Base-by-base conservation (phyloP, 192 early-diverging fungal species). In the Backusella tarrabulga region DNA sequence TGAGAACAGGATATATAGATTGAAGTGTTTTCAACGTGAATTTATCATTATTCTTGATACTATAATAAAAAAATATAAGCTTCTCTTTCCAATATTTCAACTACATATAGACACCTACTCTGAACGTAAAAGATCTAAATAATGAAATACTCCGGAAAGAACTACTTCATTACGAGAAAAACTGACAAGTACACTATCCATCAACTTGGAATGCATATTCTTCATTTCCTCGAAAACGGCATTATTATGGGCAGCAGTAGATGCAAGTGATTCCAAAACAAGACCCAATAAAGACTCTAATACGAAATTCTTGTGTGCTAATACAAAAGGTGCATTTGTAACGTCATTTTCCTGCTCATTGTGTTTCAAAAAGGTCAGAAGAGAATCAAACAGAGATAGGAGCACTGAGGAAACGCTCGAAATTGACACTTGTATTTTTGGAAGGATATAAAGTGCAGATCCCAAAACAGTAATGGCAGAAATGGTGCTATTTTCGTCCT, bases 281-380 rank as follows among this genome's bases (percentile, higher is more conserved):
- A 86, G 81, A 14, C 89, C 89, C 19, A 90, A 72, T 32, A 90
- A 72, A 69, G 80, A 82, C 73, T 85, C 82, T 12, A 88, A 68
- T 5, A 83, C 76, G 12, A 84, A 83, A 68, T 81, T 86, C 29
- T 68, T 79, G 1, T 81, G 84, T 41, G 86, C 89, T 26, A 84
- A 60, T 1, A 84, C 80, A 66, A 87, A 83, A 23, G 79, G 78
- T n/a, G 77, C 75, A 29, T 77, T 73, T 15, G 79, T 72, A 19
- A 87, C 32, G 9, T 68, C 35, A 46, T 74, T 79, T 15, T 83
- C 79, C 17, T 81, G 76, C 11, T 78, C 74, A 19, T 77, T 81
- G 8, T 69, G 79, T 4, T 80, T 75, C 2, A 83, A 40, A 11
- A 72, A 54, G 69, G 40, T 34, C 21, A 69, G 38, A 46, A 76